phyloP scores from a whole-genome alignment of 306 rosid species.

The Lagenaria siceraria region DNA sequence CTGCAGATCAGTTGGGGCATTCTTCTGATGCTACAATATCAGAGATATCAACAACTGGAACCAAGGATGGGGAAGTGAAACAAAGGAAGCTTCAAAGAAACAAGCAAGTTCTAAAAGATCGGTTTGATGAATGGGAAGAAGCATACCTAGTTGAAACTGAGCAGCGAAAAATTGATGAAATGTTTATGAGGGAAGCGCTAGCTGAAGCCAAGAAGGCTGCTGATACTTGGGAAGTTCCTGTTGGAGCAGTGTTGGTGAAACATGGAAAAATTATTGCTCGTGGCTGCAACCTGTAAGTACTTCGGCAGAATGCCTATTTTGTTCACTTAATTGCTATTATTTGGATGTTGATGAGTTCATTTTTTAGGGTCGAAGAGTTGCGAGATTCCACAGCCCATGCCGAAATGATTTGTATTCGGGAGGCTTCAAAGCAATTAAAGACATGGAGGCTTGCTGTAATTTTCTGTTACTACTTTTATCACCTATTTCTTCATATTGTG shows the following conservation, averaged over 20 bases:
- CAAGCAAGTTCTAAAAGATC: slow-evolving; percentile 57
- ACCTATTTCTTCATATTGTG: neutral
- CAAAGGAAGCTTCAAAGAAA: slow-evolving; percentile 65
- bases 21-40: slow-evolving; percentile 19
- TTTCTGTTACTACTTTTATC: slow-evolving; percentile 12
- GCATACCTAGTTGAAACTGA: slow-evolving; percentile 56
- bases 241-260: slow-evolving; percentile 89
- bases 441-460: slow-evolving; percentile 91
- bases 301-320: slow-evolving; percentile 8
- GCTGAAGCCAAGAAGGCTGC: slow-evolving; percentile 90
- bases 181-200: slow-evolving; percentile 94
- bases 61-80: slow-evolving; percentile 52
- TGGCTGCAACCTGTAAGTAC: slow-evolving; percentile 79
- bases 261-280: slow-evolving; percentile 85
- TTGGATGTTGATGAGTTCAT: slow-evolving; percentile 14
- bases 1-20: slow-evolving; percentile 27
- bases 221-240: slow-evolving; percentile 97
- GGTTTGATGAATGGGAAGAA: slow-evolving; percentile 94
- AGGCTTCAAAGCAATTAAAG: slow-evolving; percentile 71
- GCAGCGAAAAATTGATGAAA: slow-evolving; percentile 60
- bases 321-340: neutral
- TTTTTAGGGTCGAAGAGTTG: slow-evolving; percentile 76
- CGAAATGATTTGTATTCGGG: slow-evolving; percentile 86
- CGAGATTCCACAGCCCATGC: slow-evolving; percentile 99
- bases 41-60: slow-evolving; percentile 34